phyloP scores from a whole-genome alignment of 345 rosid genomes.

The Arabis alpina region DNA sequence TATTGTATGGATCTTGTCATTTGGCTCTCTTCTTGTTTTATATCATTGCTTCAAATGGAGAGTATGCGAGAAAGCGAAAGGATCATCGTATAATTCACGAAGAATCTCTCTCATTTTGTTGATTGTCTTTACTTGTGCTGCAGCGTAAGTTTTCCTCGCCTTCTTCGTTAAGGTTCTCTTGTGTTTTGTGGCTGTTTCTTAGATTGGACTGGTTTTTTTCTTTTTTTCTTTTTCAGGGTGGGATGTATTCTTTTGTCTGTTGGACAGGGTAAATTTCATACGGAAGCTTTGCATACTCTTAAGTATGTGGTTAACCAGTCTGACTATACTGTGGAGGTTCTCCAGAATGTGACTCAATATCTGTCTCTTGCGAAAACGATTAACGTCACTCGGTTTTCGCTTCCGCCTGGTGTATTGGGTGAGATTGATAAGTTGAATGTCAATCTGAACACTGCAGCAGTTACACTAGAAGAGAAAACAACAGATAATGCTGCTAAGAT shows the following conservation, averaged over 20 bases:
- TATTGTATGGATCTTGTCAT: conserved; percentile 73
- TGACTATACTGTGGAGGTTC: conserved; percentile 81
- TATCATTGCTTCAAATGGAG: conserved; percentile 74
- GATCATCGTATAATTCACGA: conserved; percentile 48
- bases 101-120: conserved; percentile 74
- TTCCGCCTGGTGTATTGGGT: conserved; percentile 70
- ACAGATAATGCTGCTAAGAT: conserved; percentile 72
- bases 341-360: conserved; percentile 85
- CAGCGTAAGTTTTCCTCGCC: conserved; percentile 62
- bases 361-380: conserved; percentile 86
- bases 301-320: conserved; percentile 93
- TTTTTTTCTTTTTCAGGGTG: conserved; percentile 63
- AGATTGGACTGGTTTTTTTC: conserved; percentile 12
- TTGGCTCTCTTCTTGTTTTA: conserved; percentile 74
- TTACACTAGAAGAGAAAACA: conserved; percentile 69
- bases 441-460: conserved; percentile 76
- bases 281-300: conserved; percentile 73
- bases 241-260: conserved; percentile 94
- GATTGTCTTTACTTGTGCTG: conserved; percentile 76
- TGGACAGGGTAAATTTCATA: conserved; percentile 85
- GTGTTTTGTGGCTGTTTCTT: conserved; percentile 3
- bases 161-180: neutral
- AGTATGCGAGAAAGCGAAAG: conserved; percentile 55
- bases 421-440: conserved; percentile 78
- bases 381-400: conserved; percentile 75